A percentile compares a stretch with the other conserved stretches of the same genome.
Conservation (phyloP, 345 rosid species). For the Salix exigua region DNA sequence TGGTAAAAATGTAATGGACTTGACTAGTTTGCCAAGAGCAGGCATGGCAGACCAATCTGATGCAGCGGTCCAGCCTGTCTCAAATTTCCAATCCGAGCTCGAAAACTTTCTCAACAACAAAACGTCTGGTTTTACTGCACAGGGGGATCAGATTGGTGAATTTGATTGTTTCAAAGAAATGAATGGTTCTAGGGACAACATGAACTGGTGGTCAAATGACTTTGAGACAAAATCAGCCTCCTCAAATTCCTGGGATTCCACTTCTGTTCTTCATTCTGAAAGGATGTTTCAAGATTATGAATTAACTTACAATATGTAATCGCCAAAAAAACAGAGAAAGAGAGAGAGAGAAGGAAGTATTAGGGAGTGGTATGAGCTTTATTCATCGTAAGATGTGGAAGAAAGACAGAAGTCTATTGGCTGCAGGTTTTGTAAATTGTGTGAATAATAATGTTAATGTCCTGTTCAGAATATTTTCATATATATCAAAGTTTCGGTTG, state of each 20-base stretch:
- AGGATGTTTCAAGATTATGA: constrained; percentile 62
- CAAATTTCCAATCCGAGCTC: constrained; percentile 37
- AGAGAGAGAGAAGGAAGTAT: neutral
- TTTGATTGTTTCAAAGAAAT: constrained; percentile 52
- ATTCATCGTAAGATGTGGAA: constrained; percentile 23
- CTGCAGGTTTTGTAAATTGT: constrained; percentile 45
- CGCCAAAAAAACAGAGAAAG: neutral
- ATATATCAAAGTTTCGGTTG: neutral
- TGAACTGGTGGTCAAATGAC: constrained; percentile 66
- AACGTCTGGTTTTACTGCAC: constrained; percentile 21
- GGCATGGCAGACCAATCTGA: constrained; percentile 12
- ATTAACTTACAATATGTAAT: constrained; percentile 49
- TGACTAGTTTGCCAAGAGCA: neutral
- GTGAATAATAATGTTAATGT: constrained; percentile 49
- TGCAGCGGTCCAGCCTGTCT: constrained; percentile 8
- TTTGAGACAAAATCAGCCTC: constrained; percentile 54
- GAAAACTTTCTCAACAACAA: constrained; percentile 31
- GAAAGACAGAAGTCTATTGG: neutral
- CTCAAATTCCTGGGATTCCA: constrained; percentile 65
- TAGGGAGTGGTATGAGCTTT: constrained; percentile 13
- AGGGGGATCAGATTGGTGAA: constrained; percentile 41
- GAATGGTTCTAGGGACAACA: constrained; percentile 40
- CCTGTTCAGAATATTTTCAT: neutral
- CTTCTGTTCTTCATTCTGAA: constrained; percentile 41
- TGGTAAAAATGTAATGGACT: constrained; percentile 12